These are phyloP conservation scores for Daldinia bambusicola DNA, from an alignment of 495 filamentous ascomycete genomes.

Conservation along the genomic window DNA sequence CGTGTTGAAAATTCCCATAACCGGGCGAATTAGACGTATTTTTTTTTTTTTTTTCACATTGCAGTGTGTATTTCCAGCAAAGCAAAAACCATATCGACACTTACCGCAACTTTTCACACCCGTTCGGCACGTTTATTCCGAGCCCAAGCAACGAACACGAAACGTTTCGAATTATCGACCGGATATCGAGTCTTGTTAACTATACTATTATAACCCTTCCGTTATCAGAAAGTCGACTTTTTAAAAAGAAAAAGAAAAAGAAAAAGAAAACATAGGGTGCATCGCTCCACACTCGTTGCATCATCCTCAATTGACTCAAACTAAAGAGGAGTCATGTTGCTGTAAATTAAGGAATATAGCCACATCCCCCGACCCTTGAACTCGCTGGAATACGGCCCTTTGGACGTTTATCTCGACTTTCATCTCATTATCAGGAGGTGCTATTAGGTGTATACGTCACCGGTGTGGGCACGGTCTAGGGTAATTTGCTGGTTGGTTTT, in stretches of 20 bases:
- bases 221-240: not conserved
- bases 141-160: conserved; percentile 26
- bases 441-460: not conserved
- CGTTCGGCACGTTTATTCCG: conserved; percentile 34
- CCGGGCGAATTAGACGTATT: conserved; percentile 6
- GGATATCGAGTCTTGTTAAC: conserved; percentile 16
- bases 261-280: not conserved
- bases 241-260: too few species aligned
- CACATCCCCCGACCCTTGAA: conserved; percentile 20
- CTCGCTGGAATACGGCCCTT: conserved; percentile 24
- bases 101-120: conserved; percentile 60
- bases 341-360: conserved; percentile 25
- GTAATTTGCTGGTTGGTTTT: conserved; percentile 11
- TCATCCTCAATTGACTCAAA: conserved; percentile 27
- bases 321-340: conserved; percentile 34
- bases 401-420: conserved; percentile 7
- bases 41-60: not conserved
- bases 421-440: not conserved
- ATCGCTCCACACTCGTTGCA: conserved; percentile 2
- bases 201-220: conserved; percentile 10
- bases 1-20: conserved; percentile 13
- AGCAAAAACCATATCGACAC: conserved; percentile 55
- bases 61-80: conserved; percentile 25
- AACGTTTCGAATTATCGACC: conserved; percentile 27
- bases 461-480: not conserved